Evolutionary conservation across 73 alveolate species (phyloP).

Genomic region (Paramecium sonneborni): DNA sequence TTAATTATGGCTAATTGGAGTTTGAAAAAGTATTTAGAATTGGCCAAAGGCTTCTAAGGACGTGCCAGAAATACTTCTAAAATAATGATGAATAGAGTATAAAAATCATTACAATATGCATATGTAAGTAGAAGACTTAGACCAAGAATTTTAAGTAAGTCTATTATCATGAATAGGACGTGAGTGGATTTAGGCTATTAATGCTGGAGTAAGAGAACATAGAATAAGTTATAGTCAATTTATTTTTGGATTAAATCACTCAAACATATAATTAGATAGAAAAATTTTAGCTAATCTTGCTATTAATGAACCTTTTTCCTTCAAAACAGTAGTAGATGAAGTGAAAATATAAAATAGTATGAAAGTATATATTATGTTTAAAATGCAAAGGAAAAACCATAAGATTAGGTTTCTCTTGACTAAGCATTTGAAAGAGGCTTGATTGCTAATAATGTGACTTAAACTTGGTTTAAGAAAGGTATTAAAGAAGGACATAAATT

Average conservation of each 20-base stretch:
- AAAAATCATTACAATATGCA: conserved; percentile 74
- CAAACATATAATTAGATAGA: conserved; percentile 80
- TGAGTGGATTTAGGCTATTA: conserved; percentile 80
- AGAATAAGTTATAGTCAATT: conserved; percentile 77
- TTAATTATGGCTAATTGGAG: conserved; percentile 63
- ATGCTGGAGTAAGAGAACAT: conserved; percentile 87
- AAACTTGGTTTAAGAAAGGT: conserved; percentile 51
- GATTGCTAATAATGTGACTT: background rate
- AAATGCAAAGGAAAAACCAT: background rate
- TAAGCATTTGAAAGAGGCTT: conserved; percentile 40
- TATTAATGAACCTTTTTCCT: conserved; percentile 82
- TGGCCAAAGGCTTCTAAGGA: conserved; percentile 87
- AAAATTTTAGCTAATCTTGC: conserved; percentile 83
- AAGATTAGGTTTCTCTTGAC: background rate
- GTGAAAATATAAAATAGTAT: conserved; percentile 69
- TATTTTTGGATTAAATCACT: conserved; percentile 73
- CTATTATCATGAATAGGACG: conserved; percentile 58
- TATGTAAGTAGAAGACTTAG: conserved; percentile 81
- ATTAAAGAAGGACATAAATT: conserved; percentile 4
- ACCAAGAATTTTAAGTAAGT: conserved; percentile 70
- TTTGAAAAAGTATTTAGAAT: conserved; percentile 57
- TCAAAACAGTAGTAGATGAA: conserved; percentile 85
- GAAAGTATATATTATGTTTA: background rate
- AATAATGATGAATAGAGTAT: conserved; percentile 78
- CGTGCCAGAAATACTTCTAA: conserved; percentile 75